These are phyloP conservation scores for Microsporum canis DNA, from an alignment of 2,329 filamentous ascomycete species.

Conservation along the genomic window DNA sequence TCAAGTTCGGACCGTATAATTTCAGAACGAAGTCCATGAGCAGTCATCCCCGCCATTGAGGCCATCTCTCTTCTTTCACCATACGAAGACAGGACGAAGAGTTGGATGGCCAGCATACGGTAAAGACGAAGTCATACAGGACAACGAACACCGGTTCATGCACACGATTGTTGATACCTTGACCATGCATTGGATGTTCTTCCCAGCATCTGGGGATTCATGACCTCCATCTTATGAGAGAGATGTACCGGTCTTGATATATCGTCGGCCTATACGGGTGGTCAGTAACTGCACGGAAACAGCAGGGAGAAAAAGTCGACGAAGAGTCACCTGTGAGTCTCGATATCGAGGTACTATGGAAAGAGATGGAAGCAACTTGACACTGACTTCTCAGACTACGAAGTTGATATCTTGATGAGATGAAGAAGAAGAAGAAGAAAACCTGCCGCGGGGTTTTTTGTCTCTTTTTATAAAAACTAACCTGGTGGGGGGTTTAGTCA, in stretches of 20 bases:
- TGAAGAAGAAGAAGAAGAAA: constrained; percentile 5
- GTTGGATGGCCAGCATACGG: constrained; percentile 16
- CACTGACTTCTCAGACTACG: neutral
- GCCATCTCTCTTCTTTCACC: constrained; percentile 9
- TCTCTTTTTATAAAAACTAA: neutral
- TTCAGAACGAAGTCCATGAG: constrained; percentile 35
- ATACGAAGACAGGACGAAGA: constrained; percentile 15
- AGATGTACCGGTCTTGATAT: constrained; percentile 12
- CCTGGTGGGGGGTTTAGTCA: constrained; percentile 2
- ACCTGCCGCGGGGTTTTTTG: neutral
- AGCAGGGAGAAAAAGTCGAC: neutral
- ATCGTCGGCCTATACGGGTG: constrained; percentile 3
- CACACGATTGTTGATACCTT: constrained; percentile 39
- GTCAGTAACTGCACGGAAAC: neutral
- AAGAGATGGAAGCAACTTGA: neutral
- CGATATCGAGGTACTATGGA: neutral
- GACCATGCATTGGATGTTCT: constrained; percentile 30
- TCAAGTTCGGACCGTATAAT: constrained; percentile 94
- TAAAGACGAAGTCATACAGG: constrained; percentile 16
- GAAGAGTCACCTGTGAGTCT: constrained; percentile 1
- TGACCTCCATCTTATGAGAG: constrained; percentile 27
- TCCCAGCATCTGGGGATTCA: constrained; percentile 31
- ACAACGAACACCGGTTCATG: constrained; percentile 56
- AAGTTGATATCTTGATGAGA: neutral
- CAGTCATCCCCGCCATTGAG: constrained; percentile 7